Evolutionary conservation across 148 eudicot genomes (phyloP).

Genomic region (Chenopodium album): DNA sequence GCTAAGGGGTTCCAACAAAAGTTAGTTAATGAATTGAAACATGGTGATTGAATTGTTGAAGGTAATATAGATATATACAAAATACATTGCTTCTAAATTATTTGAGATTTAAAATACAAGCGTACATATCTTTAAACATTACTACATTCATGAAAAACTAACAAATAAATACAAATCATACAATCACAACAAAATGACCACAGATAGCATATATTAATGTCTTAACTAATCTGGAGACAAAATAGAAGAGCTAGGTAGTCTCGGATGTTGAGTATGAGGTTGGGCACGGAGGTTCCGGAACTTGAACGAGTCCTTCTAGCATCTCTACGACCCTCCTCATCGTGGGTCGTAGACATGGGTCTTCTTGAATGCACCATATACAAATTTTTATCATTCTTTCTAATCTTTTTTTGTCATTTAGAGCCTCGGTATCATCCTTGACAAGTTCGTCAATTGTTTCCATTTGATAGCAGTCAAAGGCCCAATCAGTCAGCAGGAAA

Average conservation of each 20-base stretch:
- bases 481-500: constrained; percentile 26
- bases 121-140: neutral
- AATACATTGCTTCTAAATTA: neutral
- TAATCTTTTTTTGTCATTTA: constrained; percentile 19
- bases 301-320: constrained; percentile 33
- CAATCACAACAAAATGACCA: neutral
- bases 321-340: constrained; percentile 32
- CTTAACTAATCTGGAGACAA: neutral
- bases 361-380: constrained; percentile 33
- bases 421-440: constrained; percentile 27
- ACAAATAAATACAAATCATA: neutral
- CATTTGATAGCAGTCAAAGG: constrained; percentile 25
- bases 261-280: neutral
- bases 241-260: neutral
- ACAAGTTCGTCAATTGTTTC: constrained; percentile 19
- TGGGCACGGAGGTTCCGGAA: constrained; percentile 30
- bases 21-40: no score
- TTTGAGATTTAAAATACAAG: neutral
- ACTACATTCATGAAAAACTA: neutral
- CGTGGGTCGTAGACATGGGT: constrained; percentile 31
- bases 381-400: constrained; percentile 25
- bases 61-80: no score
- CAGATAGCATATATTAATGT: neutral
- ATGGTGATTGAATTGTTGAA: no score
- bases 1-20: no score